Conservation (phyloP, 176 grass and related monocot species). For the Chrysopogon serrulatus region DNA sequence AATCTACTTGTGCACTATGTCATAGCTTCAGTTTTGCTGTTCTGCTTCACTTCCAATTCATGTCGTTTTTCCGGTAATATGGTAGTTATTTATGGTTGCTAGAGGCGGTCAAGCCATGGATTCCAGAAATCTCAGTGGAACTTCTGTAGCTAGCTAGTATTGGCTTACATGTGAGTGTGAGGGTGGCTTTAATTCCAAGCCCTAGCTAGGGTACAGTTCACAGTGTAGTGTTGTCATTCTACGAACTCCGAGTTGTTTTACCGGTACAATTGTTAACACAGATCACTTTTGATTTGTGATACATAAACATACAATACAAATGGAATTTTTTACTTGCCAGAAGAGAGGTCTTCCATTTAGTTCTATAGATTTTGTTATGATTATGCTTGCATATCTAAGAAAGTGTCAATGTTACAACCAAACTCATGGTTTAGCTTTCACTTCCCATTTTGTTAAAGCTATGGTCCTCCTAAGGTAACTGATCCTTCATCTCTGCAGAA, state of each 20-base stretch:
- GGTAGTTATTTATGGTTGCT: not conserved
- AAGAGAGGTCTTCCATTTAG: not conserved
- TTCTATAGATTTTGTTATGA: not conserved
- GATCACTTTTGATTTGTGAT: not conserved
- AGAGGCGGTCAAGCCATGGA: not conserved
- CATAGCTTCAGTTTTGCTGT: not conserved
- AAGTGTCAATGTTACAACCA: not conserved
- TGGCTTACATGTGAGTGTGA: not conserved
- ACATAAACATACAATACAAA: not conserved
- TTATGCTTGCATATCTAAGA: not conserved
- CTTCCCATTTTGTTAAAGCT: not conserved
- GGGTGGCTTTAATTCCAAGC: not conserved
- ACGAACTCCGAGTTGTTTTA: not conserved
- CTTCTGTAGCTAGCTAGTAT: not conserved
- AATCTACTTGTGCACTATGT: not conserved
- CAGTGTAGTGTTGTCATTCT: not conserved
- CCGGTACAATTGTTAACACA: not conserved
- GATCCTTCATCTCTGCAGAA: not conserved
- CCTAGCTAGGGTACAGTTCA: not conserved
- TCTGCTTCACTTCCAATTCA: not conserved
- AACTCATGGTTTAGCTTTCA: not conserved
- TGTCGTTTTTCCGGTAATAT: not conserved
- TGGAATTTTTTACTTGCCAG: not conserved
- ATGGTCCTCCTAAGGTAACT: not conserved
- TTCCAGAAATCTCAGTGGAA: not conserved